A percentile compares a stretch with the other conserved stretches of the same genome.
Evolutionary conservation across 2,329 filamentous ascomycete species (phyloP).

Genomic region (Xylaria sp.): DNA sequence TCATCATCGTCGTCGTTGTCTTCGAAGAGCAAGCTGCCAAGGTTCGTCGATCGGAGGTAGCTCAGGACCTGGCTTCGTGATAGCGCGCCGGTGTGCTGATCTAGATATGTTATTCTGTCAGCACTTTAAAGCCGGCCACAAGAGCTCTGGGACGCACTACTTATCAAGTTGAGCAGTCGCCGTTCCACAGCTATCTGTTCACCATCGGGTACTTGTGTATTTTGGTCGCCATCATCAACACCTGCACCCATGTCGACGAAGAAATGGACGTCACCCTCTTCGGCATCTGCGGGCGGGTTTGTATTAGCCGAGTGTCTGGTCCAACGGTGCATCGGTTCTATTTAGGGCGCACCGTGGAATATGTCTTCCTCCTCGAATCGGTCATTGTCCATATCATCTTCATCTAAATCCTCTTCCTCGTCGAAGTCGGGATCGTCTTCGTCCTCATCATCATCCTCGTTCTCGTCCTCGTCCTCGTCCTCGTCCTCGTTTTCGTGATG

Average conservation of each 20-base stretch:
- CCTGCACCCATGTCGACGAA: slow-evolving; percentile 37
- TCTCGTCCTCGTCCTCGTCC: slow-evolving; percentile 16
- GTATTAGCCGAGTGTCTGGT: slow-evolving; percentile 14
- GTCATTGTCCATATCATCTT: slow-evolving; percentile 29
- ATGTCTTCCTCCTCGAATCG: slow-evolving; percentile 34
- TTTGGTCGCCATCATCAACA: slow-evolving; percentile 32
- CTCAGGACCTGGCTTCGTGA: slow-evolving; percentile 45
- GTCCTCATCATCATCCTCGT: slow-evolving; percentile 26
- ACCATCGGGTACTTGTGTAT: slow-evolving; percentile 17
- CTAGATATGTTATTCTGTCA: slow-evolving; percentile 34
- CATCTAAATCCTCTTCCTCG: slow-evolving; percentile 30
- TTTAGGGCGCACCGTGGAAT: slow-evolving; percentile 33
- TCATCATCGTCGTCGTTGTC: slow-evolving; percentile 38
- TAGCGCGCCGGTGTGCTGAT: slow-evolving; percentile 29
- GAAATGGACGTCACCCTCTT: slow-evolving; percentile 34
- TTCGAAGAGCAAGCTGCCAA: slow-evolving; percentile 42
- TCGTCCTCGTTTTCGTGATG: no score
- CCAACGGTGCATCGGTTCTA: neutral
- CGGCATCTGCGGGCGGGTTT: slow-evolving; percentile 26
- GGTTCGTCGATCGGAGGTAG: slow-evolving; percentile 44
- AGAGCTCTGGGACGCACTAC: slow-evolving; percentile 34
- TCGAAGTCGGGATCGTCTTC: slow-evolving; percentile 30
- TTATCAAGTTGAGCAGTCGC: slow-evolving; percentile 34
- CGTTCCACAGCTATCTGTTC: slow-evolving; percentile 23
- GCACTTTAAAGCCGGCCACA: slow-evolving; percentile 31